Conservation (phyloP, 148 eudicot genomes). For the Rhododendron vialii region DNA sequence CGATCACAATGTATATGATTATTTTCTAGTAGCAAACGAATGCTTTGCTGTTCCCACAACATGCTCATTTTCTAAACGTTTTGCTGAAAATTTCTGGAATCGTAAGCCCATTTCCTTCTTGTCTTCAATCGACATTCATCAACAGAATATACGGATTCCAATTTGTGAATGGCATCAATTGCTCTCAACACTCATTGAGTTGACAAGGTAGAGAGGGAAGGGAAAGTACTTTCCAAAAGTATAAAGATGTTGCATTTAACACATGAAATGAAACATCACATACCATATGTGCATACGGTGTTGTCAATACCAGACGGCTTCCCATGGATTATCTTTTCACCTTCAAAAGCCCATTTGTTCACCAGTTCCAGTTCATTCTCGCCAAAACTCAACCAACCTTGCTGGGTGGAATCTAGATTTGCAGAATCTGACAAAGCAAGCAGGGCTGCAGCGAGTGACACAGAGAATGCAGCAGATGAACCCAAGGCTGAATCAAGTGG, state of each 20-base stretch:
- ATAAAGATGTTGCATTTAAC: background rate
- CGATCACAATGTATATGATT: background rate
- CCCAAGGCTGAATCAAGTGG: conserved; percentile 92
- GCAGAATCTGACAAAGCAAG: conserved; percentile 57
- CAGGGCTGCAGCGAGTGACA: conserved; percentile 72
- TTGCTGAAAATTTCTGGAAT: background rate
- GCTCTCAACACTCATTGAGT: background rate
- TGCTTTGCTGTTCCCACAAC: background rate
- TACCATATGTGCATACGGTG: conserved; percentile 95
- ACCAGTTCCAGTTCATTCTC: conserved; percentile 67
- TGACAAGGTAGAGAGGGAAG: background rate
- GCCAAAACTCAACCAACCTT: conserved; percentile 61
- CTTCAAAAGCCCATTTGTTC: conserved; percentile 95
- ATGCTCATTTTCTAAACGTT: background rate
- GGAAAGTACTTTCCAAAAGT: background rate
- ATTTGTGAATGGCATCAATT: background rate
- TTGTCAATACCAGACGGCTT: conserved; percentile 97
- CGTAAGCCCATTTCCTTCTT: background rate
- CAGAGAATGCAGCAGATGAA: conserved; percentile 93
- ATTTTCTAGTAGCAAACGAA: background rate
- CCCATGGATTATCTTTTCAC: conserved; percentile 93
- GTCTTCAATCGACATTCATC: background rate
- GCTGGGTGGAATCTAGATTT: conserved; percentile 43
- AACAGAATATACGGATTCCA: background rate
- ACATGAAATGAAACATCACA: conserved; percentile 9